Percentiles rank a stretch among this genome's conserved stretches.
These are phyloP conservation scores for Prunus salicina DNA, from an alignment of 306 rosid species.

Conservation along the genomic window DNA sequence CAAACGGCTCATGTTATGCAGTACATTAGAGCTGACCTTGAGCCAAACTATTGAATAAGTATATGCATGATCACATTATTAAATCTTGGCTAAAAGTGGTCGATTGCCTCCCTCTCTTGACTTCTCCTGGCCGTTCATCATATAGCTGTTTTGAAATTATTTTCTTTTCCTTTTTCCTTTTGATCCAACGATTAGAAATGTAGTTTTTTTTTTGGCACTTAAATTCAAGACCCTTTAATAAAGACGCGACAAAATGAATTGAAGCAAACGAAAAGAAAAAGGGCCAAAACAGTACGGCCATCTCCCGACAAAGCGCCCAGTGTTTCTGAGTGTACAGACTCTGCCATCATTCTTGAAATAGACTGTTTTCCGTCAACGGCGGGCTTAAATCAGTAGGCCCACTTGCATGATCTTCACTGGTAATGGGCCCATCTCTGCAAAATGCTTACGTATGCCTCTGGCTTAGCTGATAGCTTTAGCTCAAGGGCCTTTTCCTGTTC, in stretches of 20 bases:
- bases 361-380: background rate
- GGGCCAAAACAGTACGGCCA: background rate
- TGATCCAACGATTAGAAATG: background rate
- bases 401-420: background rate
- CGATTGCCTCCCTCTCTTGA: no score
- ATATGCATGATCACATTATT: no score
- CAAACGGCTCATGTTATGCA: no score
- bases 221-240: no score
- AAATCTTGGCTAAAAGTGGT: no score
- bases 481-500: conserved; percentile 17
- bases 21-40: no score
- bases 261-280: background rate
- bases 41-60: no score
- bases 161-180: no score
- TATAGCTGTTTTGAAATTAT: no score
- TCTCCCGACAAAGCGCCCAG: background rate
- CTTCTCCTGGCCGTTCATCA: no score
- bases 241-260: background rate
- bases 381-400: background rate
- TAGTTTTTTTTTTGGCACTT: background rate
- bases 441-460: background rate
- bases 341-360: background rate
- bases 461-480: background rate
- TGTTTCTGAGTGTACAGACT: background rate
- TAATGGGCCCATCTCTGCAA: background rate